A percentile compares a stretch with the other conserved stretches of the same genome.
These are phyloP conservation scores for Heritiera fomes DNA, from an alignment of 345 rosid species.

Conservation along the genomic window DNA sequence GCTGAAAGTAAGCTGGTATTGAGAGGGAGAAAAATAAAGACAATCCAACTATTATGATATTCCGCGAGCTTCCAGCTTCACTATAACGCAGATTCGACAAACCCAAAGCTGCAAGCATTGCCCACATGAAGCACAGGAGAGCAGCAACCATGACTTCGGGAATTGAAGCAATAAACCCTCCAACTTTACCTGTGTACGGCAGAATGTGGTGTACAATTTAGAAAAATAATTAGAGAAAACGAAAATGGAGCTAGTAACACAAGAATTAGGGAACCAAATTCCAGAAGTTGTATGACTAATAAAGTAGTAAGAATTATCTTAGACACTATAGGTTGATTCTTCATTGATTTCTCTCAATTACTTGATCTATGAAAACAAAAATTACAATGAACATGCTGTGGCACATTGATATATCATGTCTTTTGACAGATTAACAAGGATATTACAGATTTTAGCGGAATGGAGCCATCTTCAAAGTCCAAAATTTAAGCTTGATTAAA, in stretches of 20 bases:
- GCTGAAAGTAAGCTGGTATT: conserved; percentile 93
- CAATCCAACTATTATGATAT: conserved; percentile 85
- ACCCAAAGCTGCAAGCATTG: conserved; percentile 88
- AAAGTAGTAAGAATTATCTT: not conserved
- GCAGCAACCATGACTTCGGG: conserved; percentile 98
- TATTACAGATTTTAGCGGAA: conserved; percentile 2
- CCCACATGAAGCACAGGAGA: conserved; percentile 99
- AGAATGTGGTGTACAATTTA: not conserved
- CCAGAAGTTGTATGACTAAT: not conserved
- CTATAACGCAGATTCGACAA: conserved; percentile 90
- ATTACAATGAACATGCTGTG: not conserved
- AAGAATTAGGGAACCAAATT: not conserved
- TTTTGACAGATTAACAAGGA: not conserved
- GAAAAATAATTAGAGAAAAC: not conserved
- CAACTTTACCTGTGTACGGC: conserved; percentile 74
- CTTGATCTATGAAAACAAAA: not conserved
- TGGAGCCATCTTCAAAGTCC: conserved; percentile 15
- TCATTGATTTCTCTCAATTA: not conserved
- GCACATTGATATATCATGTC: not conserved
- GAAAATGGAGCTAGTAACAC: not conserved
- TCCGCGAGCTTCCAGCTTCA: conserved; percentile 96
- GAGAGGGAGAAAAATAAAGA: conserved; percentile 87
- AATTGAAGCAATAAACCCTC: conserved; percentile 93
- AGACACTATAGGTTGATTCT: not conserved
- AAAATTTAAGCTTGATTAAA: conserved; percentile 9